Base-by-base conservation (phyloP, 176 grass and related monocot species). In the Carex kokanica region DNA sequence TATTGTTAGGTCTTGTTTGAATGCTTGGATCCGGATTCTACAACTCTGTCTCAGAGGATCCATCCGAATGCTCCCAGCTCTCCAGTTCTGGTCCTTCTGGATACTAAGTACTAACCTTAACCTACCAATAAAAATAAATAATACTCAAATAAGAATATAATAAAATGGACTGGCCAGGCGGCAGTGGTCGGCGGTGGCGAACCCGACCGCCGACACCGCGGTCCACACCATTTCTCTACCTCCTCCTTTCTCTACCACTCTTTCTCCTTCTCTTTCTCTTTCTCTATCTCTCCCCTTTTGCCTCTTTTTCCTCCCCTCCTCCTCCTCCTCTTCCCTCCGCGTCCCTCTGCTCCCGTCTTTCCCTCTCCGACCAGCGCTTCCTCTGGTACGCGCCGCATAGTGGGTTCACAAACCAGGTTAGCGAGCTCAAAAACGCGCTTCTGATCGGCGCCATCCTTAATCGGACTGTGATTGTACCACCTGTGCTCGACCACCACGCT, bases 351-450 rank as follows among this genome's bases (percentile, higher is more conserved):
- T 69, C 70, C 13, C 53, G 82, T 47, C 38, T 83, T 81, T 47
- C 32, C 58, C 71, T 85, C 38, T 62, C 81, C 55, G 86, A 88
- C 11, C 77, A 93, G 70, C 90, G 90, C 64, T 99, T 99, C 83
- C 85, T 99, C 27, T 99, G 89, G 93, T 99, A 95, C 85, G 93
- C 97, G 5, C 93, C 96, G 47, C 96, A 99, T 84, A 99, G 93
- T 85, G 91, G 93, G 2, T 95, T 99, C 88, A 95, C 88, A 80
- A 99, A 99, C 84, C 96, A 99, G 91, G 82, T 99, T 40, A 85
- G 86, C 5, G 93, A 99, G 86, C 83, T 99, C 59, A 92, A 79
- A 38, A 99, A 99, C 81, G 96, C 93, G 45, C 85, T 86, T 34
- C 85, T 99, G 17, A 78, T 89, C 1, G 92, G 92, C 23, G 91